Conservation (phyloP, 768 basidiomycete species). For the Rhodotorula toruloides region DNA sequence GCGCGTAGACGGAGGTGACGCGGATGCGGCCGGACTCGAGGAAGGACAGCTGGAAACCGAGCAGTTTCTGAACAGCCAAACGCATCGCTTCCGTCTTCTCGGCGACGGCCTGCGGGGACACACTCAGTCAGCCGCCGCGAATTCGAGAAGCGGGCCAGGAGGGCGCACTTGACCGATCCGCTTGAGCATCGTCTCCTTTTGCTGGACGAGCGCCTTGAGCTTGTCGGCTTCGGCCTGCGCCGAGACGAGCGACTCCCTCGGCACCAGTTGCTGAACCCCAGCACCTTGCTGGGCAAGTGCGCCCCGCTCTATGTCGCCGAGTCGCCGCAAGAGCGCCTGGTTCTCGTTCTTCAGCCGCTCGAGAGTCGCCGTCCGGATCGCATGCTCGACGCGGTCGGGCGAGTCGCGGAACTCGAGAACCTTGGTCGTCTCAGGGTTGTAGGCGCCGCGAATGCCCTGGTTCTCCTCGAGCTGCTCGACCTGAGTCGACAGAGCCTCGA, state of each 20-base stretch:
- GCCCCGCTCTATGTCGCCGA: constrained; percentile 46
- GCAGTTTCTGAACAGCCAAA: constrained; percentile 78
- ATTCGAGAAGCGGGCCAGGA: not conserved
- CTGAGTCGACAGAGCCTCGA: constrained; percentile 37
- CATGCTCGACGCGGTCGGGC: constrained; percentile 76
- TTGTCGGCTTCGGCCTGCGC: constrained; percentile 76
- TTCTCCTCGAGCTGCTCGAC: constrained; percentile 38
- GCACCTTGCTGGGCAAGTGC: too few species aligned
- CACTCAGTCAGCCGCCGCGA: not conserved
- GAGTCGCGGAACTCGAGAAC: constrained; percentile 54
- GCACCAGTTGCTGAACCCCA: too few species aligned
- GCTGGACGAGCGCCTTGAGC: constrained; percentile 62
- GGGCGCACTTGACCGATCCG: constrained; percentile 62
- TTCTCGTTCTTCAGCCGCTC: constrained; percentile 77
- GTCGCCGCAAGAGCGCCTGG: constrained; percentile 63
- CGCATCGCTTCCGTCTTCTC: constrained; percentile 85
- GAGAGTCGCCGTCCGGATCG: constrained; percentile 67
- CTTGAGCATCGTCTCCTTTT: constrained; percentile 75
- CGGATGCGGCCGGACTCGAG: constrained; percentile 84
- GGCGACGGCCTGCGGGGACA: constrained; percentile 60
- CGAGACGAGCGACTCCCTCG: constrained; percentile 32
- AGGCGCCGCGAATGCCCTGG: constrained; percentile 40
- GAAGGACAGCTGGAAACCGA: constrained; percentile 87
- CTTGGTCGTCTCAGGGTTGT: constrained; percentile 39
- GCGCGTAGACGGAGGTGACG: constrained; percentile 84